Conservation (phyloP, 164 flowering plant species). For the Nymphaea colorata region DNA sequence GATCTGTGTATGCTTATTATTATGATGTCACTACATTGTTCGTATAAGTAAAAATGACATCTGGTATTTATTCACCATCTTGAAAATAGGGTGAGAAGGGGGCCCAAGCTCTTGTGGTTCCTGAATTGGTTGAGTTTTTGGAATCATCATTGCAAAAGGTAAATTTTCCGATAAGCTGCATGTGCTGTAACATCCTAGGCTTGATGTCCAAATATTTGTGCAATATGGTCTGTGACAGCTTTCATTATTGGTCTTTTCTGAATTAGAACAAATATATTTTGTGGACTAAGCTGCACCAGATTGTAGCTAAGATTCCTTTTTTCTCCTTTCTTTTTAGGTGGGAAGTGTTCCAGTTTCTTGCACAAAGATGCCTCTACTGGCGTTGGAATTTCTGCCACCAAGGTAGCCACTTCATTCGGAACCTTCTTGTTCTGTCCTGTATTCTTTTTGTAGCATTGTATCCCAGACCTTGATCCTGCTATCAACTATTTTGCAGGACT, state of each 20-base stretch:
- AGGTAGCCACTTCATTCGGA: conserved; percentile 24
- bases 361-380: conserved; percentile 61
- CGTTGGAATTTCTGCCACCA: conserved; percentile 82
- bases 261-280: too few species aligned
- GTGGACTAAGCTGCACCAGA: too few species aligned
- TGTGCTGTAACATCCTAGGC: not conserved
- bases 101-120: conserved; percentile 76
- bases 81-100: conserved; percentile 60
- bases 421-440: too few species aligned
- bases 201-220: not conserved
- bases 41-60: too few species aligned
- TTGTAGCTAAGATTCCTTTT: too few species aligned
- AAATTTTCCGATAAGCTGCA: conserved; percentile 1
- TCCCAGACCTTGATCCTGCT: too few species aligned
- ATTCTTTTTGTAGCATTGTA: too few species aligned
- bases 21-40: too few species aligned
- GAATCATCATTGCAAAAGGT: conserved; percentile 66
- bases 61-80: too few species aligned
- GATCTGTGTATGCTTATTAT: too few species aligned
- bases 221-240: too few species aligned
- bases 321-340: conserved; percentile 31
- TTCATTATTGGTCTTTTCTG: too few species aligned
- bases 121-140: conserved; percentile 71
- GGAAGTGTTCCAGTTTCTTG: conserved; percentile 82
- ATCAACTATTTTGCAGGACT: conserved; percentile 31